These are phyloP conservation scores for Boletus mariae DNA, from an alignment of 1,284 basidiomycete genomes.

Conservation along the genomic window DNA sequence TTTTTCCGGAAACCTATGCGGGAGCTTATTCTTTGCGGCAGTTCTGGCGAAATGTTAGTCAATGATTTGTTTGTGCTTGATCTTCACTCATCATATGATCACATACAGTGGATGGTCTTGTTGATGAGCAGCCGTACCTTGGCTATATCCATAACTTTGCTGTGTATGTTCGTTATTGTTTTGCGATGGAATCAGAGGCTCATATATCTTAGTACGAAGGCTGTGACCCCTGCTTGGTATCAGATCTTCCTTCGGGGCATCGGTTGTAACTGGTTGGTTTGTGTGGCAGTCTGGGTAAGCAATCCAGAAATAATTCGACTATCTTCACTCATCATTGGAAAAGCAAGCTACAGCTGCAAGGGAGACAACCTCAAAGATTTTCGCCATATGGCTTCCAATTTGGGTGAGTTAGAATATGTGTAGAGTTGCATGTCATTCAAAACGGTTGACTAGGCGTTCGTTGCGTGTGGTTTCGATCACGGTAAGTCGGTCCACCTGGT, in stretches of 20 bases:
- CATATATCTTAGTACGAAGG: constrained; percentile 48
- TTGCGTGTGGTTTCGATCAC: constrained; percentile 70
- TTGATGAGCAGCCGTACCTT: constrained; percentile 56
- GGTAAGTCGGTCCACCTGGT: constrained; percentile 38
- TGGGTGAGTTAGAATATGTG: constrained; percentile 44
- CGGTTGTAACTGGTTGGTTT: constrained; percentile 78
- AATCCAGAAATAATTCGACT: not conserved
- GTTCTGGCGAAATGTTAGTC: constrained; percentile 61
- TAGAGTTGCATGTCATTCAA: not conserved
- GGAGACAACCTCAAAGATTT: constrained; percentile 72
- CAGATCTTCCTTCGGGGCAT: constrained; percentile 76
- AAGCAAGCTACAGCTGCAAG: constrained; percentile 72
- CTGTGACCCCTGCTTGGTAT: constrained; percentile 62
- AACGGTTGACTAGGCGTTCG: constrained; percentile 52
- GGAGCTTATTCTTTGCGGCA: constrained; percentile 69
- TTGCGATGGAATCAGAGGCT: not conserved
- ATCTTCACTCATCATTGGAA: constrained; percentile 6
- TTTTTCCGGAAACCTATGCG: constrained; percentile 67
- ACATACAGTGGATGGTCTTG: constrained; percentile 50
- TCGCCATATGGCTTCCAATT: constrained; percentile 74
- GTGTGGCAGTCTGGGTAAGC: constrained; percentile 72
- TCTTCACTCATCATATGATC: not conserved
- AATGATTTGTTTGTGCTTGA: not conserved
- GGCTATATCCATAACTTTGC: constrained; percentile 51
- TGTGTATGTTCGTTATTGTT: constrained; percentile 39